Base-by-base conservation (phyloP, 345 rosid species). In the Carallia brachiata region DNA sequence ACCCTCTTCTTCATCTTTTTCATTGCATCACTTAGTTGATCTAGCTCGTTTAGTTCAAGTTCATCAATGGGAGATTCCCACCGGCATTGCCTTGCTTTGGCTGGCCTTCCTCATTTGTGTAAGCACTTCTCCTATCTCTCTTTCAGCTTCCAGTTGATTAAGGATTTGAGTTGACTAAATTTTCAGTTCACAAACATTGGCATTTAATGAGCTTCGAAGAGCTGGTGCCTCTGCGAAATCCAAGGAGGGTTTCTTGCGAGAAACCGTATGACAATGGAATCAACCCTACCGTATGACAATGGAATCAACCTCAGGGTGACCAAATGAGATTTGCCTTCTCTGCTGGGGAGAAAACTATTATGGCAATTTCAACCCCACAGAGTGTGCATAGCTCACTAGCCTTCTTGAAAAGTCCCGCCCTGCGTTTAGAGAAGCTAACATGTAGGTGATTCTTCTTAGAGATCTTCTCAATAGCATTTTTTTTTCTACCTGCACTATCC, bases 61-160 rank as follows among this genome's bases (percentile, higher is more conserved):
- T 70, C 70, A 6, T 65, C 67, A 59, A 70, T 10, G 6, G 74
- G 71, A 27, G 61, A 30, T 65, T 75, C 74, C 78, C 78, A 75
- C 78, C 78, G 64, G 16, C 55, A 62, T 12, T 53, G 68, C 4
- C 36, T 34, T 12, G 47, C 47, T 39, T 50, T 58, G 36, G 1
- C 73, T 37, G 16, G 36, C 37, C 63, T 68, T 57, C 54, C 60
- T 68, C 16, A 68, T 56, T 12, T 63, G 50, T 5, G 44, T 23
- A 1, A 74, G 69, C n/a, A 40, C 39, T 54, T 74, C 73, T 17
- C 63, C 68, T n/a, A 10, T 61, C 47, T 63, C 36, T 56, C 32
- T 74, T 36, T 74, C 73, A 1, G 36, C 37, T 48, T 74, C 69
- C 52, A 74, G 37, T 2, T 55, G 69, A 4, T 68, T 57, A 12